Percentiles rank a stretch among this genome's conserved stretches.
These are phyloP conservation scores for Tillandsia fasciculata DNA, from an alignment of 176 grass and related monocot genomes.

Conservation along the genomic window DNA sequence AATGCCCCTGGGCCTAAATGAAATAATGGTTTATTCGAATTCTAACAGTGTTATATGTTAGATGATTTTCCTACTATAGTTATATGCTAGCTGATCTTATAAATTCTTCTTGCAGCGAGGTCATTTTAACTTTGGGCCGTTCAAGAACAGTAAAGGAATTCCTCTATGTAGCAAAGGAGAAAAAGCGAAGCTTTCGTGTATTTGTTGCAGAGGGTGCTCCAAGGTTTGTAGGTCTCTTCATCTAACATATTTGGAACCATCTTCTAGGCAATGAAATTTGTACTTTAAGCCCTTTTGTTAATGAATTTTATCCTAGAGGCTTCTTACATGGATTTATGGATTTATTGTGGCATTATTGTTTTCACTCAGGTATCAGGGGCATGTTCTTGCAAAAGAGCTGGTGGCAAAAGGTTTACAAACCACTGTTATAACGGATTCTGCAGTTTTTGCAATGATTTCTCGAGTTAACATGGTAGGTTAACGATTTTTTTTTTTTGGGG, in stretches of 20 bases:
- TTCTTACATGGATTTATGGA: background rate
- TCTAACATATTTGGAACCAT: slow-evolving; percentile 6
- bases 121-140: slow-evolving; percentile 90
- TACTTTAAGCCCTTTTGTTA: background rate
- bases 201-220: slow-evolving; percentile 97
- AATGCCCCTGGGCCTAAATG: background rate
- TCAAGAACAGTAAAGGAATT: slow-evolving; percentile 98
- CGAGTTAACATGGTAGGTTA: slow-evolving; percentile 91
- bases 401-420: slow-evolving; percentile 78
- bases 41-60: background rate
- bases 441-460: slow-evolving; percentile 98
- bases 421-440: slow-evolving; percentile 90
- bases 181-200: slow-evolving; percentile 87
- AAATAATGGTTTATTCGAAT: background rate
- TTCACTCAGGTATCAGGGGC: slow-evolving; percentile 68
- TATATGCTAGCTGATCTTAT: background rate
- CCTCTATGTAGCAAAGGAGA: slow-evolving; percentile 83
- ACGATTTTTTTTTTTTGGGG: slow-evolving; percentile 19
- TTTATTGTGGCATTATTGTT: slow-evolving; percentile 14
- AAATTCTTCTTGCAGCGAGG: slow-evolving; percentile 55
- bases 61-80: background rate
- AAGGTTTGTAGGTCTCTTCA: slow-evolving; percentile 45
- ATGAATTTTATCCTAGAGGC: too few relatives aligned
- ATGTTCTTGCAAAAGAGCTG: slow-evolving; percentile 93
- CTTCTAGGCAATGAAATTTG: background rate